These are phyloP conservation scores for Emmonsiellopsis sp. DNA, from an alignment of 2,329 filamentous ascomycete genomes.

Conservation along the genomic window DNA sequence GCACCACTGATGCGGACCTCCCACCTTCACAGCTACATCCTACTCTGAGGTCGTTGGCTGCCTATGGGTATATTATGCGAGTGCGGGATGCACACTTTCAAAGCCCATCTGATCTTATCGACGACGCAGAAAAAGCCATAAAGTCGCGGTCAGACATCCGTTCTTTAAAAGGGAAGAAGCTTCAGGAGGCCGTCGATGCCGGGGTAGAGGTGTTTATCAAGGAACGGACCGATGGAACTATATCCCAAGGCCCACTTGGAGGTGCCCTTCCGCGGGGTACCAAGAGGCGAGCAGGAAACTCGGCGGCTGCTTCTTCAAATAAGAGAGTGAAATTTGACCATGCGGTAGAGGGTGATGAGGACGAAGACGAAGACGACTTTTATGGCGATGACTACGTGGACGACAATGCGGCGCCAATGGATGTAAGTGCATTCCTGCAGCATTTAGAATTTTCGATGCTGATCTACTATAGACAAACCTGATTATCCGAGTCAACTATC, in stretches of 20 bases:
- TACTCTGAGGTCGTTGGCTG: constrained; percentile 30
- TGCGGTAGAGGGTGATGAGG: constrained; percentile 13
- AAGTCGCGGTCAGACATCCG: constrained; percentile 22
- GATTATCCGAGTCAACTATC: constrained; percentile 71
- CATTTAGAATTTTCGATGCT: not conserved
- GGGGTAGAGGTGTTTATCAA: constrained; percentile 21
- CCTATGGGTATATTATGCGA: constrained; percentile 32
- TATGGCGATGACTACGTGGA: constrained; percentile 26
- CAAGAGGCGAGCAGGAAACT: constrained; percentile 22
- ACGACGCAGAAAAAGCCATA: constrained; percentile 28
- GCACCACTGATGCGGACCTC: constrained; percentile 15
- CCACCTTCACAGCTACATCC: constrained; percentile 23
- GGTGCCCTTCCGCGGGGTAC: constrained; percentile 24
- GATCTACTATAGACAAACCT: constrained; percentile 49
- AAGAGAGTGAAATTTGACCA: constrained; percentile 10
- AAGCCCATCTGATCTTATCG: constrained; percentile 28
- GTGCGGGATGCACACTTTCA: constrained; percentile 33
- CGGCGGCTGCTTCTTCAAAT: constrained; percentile 9
- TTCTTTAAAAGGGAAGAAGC: constrained; percentile 29
- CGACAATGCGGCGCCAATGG: constrained; percentile 25
- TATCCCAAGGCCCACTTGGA: constrained; percentile 22
- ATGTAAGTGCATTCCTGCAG: constrained; percentile 21
- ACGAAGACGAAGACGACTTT: constrained; percentile 18
- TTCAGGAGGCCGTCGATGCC: constrained; percentile 23
- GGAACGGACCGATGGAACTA: constrained; percentile 26